These are phyloP conservation scores for Cyberlindnera sargentensis DNA, from an alignment of 805 yeast species.

Conservation along the genomic window DNA sequence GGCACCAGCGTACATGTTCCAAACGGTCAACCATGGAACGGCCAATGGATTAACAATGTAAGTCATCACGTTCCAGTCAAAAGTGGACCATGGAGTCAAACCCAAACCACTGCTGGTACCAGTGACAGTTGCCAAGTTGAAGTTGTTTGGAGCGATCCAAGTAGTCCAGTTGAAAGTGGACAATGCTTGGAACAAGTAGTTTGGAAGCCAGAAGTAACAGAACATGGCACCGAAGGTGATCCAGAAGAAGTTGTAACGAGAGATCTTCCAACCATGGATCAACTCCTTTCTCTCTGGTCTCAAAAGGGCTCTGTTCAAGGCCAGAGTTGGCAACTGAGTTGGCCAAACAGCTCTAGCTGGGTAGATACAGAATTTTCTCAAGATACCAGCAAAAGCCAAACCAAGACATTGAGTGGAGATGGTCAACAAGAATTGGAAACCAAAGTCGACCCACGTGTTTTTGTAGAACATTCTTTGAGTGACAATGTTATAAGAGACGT, in stretches of 20 bases:
- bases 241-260: slow-evolving; percentile 30
- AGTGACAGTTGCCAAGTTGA: slow-evolving; percentile 39
- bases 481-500: slow-evolving; percentile 33
- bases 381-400: slow-evolving; percentile 58
- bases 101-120: slow-evolving; percentile 45
- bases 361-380: slow-evolving; percentile 50
- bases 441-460: slow-evolving; percentile 29
- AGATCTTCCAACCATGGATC: slow-evolving; percentile 28
- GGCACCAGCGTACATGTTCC: slow-evolving; percentile 29
- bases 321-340: slow-evolving; percentile 39
- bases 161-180: slow-evolving; percentile 47
- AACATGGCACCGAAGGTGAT: slow-evolving; percentile 29
- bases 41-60: slow-evolving; percentile 37
- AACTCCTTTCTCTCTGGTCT: slow-evolving; percentile 28
- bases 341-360: slow-evolving; percentile 52
- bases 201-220: slow-evolving; percentile 39
- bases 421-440: slow-evolving; percentile 46
- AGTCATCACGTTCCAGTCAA: slow-evolving; percentile 43
- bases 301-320: slow-evolving; percentile 43
- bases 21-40: slow-evolving; percentile 36
- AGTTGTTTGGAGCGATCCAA: slow-evolving; percentile 48
- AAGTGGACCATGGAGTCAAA: slow-evolving; percentile 44
- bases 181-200: slow-evolving; percentile 34
- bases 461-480: slow-evolving; percentile 27
- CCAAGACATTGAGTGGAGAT: slow-evolving; percentile 58